These are phyloP conservation scores for Cladophialophora exuberans DNA, from an alignment of 2,329 filamentous ascomycete species.

Conservation along the genomic window DNA sequence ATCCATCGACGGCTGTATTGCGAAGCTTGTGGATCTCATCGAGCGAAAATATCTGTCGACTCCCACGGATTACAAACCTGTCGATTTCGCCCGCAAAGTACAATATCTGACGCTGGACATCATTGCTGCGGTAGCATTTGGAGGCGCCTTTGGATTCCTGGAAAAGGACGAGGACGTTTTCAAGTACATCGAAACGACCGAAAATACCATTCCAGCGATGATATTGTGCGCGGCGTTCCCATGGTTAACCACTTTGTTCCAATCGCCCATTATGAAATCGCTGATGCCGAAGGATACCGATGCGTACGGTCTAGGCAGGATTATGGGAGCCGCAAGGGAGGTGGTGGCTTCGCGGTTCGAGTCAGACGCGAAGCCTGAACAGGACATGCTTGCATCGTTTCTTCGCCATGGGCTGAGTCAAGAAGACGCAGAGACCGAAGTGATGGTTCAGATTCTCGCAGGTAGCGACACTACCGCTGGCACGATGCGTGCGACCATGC, in stretches of 20 bases:
- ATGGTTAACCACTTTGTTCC: conserved; percentile 23
- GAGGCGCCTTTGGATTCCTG: conserved; percentile 25
- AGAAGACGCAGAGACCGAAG: conserved; percentile 23
- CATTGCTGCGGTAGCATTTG: conserved; percentile 25
- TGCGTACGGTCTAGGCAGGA: conserved; percentile 24
- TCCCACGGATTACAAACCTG: conserved; percentile 3
- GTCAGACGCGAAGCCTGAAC: conserved; percentile 18
- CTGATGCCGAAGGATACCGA: conserved; percentile 25
- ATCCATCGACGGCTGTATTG: conserved; percentile 19
- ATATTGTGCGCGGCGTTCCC: conserved; percentile 27
- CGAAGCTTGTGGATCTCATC: conserved; percentile 19
- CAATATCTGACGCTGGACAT: conserved; percentile 29
- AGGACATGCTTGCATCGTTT: conserved; percentile 39
- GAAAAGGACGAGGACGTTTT: conserved; percentile 24
- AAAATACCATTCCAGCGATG: conserved; percentile 23
- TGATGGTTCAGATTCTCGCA: conserved; percentile 32
- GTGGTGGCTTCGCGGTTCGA: conserved; percentile 32
- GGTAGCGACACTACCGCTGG: conserved; percentile 54
- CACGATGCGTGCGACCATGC: conserved; percentile 20
- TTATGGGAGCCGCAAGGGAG: conserved; percentile 27
- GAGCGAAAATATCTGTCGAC: conserved; percentile 18
- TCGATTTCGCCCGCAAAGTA: conserved; percentile 24
- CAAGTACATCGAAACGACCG: conserved; percentile 20
- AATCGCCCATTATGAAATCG: conserved; percentile 17
- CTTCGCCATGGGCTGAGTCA: conserved; percentile 33